Percentiles rank a stretch among this genome's conserved stretches.
Conservation (phyloP, 176 grass and related monocot species). For the Ampelocalamus luodianensis region DNA sequence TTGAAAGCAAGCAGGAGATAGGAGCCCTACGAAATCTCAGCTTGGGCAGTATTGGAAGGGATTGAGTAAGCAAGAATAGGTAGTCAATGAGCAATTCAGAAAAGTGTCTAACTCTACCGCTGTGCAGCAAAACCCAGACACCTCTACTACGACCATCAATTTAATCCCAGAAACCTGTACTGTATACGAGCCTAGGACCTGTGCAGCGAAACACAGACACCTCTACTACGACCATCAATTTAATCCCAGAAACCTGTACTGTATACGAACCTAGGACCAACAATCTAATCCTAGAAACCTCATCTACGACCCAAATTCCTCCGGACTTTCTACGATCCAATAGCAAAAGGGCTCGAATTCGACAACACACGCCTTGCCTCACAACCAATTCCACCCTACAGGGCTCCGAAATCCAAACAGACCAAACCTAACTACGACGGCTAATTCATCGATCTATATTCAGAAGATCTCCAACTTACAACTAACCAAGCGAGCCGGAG, state of each 20-base stretch:
- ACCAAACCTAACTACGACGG: background rate
- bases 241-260: background rate
- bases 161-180: background rate
- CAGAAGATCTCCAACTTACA: background rate
- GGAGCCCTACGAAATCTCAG: background rate
- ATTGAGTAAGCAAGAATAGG: background rate
- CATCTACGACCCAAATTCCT: background rate
- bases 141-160: background rate
- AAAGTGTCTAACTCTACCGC: background rate
- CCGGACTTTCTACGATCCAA: background rate
- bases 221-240: background rate
- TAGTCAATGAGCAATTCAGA: background rate
- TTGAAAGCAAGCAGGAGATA: background rate
- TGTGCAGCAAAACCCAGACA: background rate
- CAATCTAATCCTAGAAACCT: background rate
- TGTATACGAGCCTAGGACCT: background rate
- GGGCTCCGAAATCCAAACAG: slow-evolving; percentile 5
- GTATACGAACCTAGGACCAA: background rate
- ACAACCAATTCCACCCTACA: background rate
- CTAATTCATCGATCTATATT: background rate
- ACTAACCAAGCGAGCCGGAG: background rate
- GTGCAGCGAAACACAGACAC: background rate
- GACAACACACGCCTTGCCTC: background rate
- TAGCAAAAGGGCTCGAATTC: background rate
- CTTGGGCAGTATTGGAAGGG: background rate